Conservation (phyloP, 352 stramenopile species). For the Phytophthora nicotianae region DNA sequence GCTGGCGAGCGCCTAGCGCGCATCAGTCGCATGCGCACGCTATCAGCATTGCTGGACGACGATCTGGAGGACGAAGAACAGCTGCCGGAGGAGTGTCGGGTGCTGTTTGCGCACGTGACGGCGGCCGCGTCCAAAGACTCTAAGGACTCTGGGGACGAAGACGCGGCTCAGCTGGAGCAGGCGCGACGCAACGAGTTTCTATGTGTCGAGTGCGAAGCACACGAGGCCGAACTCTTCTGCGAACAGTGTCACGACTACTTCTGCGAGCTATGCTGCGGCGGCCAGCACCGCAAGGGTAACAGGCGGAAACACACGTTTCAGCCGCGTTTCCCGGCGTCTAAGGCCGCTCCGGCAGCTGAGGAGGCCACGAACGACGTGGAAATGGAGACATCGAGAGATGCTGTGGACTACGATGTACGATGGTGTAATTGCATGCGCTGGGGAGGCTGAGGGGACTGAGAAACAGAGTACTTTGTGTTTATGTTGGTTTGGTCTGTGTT, state of each 20-base stretch:
- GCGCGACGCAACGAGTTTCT: conserved; percentile 47
- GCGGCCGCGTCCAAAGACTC: conserved; percentile 24
- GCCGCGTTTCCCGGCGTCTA: conserved; percentile 45
- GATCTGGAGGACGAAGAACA: conserved; percentile 60
- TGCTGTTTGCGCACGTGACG: conserved; percentile 48
- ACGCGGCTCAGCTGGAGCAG: conserved; percentile 38
- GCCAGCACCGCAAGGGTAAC: conserved; percentile 88
- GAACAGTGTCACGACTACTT: conserved; percentile 92
- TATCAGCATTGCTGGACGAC: conserved; percentile 83
- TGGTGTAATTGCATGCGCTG: conserved; percentile 1
- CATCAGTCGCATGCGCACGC: conserved; percentile 76
- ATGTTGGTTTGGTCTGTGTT: conserved; percentile 9
- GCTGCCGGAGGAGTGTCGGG: conserved; percentile 51
- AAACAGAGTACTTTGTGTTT: conserved; percentile 5
- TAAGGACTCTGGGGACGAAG: conserved; percentile 26
- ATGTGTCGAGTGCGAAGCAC: conserved; percentile 74
- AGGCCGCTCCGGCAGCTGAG: conserved; percentile 12
- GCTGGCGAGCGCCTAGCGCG: conserved; percentile 44
- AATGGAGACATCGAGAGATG: conserved; percentile 28
- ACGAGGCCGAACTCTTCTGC: conserved; percentile 80
- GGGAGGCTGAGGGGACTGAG: conserved; percentile 13
- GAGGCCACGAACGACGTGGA: conserved; percentile 17
- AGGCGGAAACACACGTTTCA: conserved; percentile 80
- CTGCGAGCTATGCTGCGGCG: conserved; percentile 82
- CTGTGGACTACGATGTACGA: conserved; percentile 44